Evolutionary conservation across 306 rosid genomes (phyloP), one percentile per base, ranked within the genome.

Genomic region (Leucaena leucocephala): DNA sequence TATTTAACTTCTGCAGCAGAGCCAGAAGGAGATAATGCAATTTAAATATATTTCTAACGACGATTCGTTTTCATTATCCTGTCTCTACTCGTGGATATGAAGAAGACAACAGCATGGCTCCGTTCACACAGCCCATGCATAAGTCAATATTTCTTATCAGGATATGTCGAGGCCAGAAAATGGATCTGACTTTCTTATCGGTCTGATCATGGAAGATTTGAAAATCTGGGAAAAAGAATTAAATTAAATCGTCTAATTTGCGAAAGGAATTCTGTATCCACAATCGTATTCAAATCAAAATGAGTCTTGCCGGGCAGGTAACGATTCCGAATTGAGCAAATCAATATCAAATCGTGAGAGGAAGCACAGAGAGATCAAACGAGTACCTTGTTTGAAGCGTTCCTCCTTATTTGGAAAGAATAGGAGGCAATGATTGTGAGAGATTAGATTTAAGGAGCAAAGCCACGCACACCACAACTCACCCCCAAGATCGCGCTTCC

Each of bases 341-440:
- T 62, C 16, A 13, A 75, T 14, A 75, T 36, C 44, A 44, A 4
- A 42, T 4, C 17, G 17, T 2, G 33, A 42, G 73, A 67, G 2
- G 12, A 48, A 45, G 2, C 39, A 54, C 3, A 50, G 68, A 78
- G 49, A 73, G 62, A 70, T 72, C 40, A 69, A 85, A 45, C 2
- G 5, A 6, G 12, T 80, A 86, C 86, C 84, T 76, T 57, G 44
- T 43, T 15, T 21, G 75, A 81, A 58, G 50, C 34, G 52, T 21
- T 76, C 48, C 49, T 50, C 76, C 44, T 34, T 2, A 35, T 2
- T 63, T 22, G 8, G 19, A 35, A 34, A 14, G 21, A 13, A 63
- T 1, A 3, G 39, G 74, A 40, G 59, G 19, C 7, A 42, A 62
- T 13, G 72, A 75, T 9, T 59, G 17, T 7, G 59, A 44, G 44